These are phyloP conservation scores for Anastatica hierochuntica DNA, from an alignment of 345 rosid species.

Conservation along the genomic window DNA sequence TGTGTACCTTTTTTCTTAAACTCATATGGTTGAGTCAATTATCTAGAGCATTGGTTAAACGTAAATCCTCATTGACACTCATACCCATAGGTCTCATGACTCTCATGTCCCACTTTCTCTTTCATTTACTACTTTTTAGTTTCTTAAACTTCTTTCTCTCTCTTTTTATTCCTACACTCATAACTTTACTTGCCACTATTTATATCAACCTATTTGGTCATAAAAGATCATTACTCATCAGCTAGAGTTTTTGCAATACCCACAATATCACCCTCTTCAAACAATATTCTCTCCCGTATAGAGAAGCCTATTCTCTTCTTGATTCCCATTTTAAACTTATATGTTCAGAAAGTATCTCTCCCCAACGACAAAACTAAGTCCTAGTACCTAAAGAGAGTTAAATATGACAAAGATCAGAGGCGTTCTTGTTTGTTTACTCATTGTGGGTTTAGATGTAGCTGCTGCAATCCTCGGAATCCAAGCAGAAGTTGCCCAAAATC, in stretches of 20 bases:
- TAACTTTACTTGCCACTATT: constrained; percentile 7
- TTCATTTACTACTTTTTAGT: too few species aligned
- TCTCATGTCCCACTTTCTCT: too few species aligned
- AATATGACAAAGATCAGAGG: constrained; percentile 57
- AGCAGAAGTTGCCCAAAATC: constrained; percentile 81
- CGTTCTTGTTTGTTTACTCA: constrained; percentile 57
- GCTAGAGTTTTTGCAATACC: not conserved
- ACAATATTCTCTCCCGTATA: not conserved
- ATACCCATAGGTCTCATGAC: too few species aligned
- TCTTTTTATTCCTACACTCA: not conserved
- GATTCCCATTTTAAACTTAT: not conserved
- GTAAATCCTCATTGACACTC: too few species aligned
- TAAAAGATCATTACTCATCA: constrained; percentile 9
- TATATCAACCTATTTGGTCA: constrained; percentile 11
- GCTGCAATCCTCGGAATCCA: constrained; percentile 88
- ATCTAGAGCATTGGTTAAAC: too few species aligned
- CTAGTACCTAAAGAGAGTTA: constrained; percentile 1
- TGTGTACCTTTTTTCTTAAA: too few species aligned
- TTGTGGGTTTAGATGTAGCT: constrained; percentile 65
- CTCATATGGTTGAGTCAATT: too few species aligned
- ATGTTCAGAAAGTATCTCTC: not conserved
- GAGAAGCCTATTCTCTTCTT: constrained; percentile 13
- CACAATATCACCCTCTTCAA: constrained; percentile 7
- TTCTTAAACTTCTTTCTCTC: not conserved
- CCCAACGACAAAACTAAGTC: not conserved